Evolutionary conservation across 108 stramenopile genomes (phyloP).

Genomic region (Tribonema minus): DNA sequence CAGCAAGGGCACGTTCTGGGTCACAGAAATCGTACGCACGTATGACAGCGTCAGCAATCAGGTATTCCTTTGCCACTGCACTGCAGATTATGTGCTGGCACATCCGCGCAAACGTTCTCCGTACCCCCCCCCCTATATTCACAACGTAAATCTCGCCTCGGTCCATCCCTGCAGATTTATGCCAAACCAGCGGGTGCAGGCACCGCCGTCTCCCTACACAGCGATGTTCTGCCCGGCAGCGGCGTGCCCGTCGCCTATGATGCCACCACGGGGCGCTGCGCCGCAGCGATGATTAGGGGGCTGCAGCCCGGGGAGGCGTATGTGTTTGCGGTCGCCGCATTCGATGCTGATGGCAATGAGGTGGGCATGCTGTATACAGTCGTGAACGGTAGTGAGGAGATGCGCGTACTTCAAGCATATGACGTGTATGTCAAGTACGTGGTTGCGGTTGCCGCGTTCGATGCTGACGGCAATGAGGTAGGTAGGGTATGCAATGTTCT

Average conservation of each 20-base stretch:
- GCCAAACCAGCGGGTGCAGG: background rate
- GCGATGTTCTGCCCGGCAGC: background rate
- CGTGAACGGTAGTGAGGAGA: background rate
- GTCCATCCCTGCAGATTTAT: too few species aligned
- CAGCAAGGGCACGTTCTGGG: too few species aligned
- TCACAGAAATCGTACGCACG: too few species aligned
- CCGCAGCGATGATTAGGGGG: background rate
- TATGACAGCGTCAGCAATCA: too few species aligned
- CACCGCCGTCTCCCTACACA: background rate
- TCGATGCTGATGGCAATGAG: conserved; percentile 4
- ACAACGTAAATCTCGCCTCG: too few species aligned
- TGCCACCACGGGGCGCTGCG: background rate
- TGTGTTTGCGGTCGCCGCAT: conserved; percentile 26
- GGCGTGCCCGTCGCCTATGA: conserved; percentile 21
- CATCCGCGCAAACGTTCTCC: too few species aligned
- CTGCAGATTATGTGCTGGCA: too few species aligned
- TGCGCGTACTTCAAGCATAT: too few species aligned
- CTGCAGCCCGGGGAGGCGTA: conserved; percentile 4
- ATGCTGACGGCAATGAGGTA: background rate
- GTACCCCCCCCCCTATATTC: too few species aligned
- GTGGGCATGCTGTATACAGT: background rate
- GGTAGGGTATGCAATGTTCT: background rate
- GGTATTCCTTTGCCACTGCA: too few species aligned
- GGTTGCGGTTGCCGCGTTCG: conserved; percentile 20
- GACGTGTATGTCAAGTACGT: too few species aligned